phyloP scores from a whole-genome alignment of 352 stramenopile genomes.

The Phytophthora parvispora region DNA sequence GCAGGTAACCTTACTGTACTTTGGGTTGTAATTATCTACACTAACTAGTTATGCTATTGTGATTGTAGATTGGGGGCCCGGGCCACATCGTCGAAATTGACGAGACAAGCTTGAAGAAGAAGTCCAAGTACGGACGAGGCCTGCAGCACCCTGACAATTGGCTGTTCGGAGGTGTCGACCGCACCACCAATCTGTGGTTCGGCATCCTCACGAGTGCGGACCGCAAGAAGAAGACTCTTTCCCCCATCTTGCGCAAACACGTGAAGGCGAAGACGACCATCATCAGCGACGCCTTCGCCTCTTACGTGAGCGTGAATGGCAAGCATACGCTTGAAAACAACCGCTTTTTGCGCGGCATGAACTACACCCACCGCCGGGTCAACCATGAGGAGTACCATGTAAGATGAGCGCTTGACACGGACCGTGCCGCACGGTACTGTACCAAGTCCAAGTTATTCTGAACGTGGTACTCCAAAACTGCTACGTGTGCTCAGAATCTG shows the following conservation, averaged over 20 bases:
- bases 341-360: slow-evolving; percentile 1
- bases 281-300: slow-evolving; percentile 18
- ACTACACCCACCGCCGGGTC: slow-evolving; percentile 13
- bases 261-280: slow-evolving; percentile 1
- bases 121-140: slow-evolving; percentile 1
- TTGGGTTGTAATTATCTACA: background rate
- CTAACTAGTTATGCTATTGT: background rate
- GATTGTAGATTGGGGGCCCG: background rate
- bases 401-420: too few relatives aligned
- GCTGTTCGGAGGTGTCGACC: slow-evolving; percentile 6
- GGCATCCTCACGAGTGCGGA: background rate
- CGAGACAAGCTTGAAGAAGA: slow-evolving; percentile 6
- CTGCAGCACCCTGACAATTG: background rate
- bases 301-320: slow-evolving; percentile 19
- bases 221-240: slow-evolving; percentile 2
- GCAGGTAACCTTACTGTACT: background rate
- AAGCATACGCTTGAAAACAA: slow-evolving; percentile 30
- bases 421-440: too few relatives aligned
- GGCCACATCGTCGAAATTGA: slow-evolving; percentile 8
- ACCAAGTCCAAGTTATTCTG: too few relatives aligned
- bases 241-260: background rate
- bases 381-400: slow-evolving; percentile 26
- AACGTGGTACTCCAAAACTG: too few relatives aligned
- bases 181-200: slow-evolving; percentile 3
- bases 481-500: too few relatives aligned